Evolutionary conservation across 192 early-diverging fungal species (phyloP).

Genomic region (Linnemannia elongata): DNA sequence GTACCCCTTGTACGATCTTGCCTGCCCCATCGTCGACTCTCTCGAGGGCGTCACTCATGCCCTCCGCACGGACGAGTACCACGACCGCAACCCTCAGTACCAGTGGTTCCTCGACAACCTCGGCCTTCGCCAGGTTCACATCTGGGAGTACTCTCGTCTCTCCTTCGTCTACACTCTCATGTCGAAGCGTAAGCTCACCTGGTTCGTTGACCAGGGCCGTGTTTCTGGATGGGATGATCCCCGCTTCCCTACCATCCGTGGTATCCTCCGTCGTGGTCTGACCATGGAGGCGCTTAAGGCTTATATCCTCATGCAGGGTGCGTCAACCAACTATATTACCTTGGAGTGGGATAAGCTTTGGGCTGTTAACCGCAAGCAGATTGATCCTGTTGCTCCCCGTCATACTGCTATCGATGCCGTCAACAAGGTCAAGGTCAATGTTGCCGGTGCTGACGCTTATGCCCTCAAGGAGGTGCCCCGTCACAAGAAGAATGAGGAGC

Average conservation of each 20-base stretch:
- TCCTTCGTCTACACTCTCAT: constrained; percentile 99
- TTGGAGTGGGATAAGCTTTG: constrained; percentile 99
- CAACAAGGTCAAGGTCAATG: constrained; percentile 76
- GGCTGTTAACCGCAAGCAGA: constrained; percentile 95
- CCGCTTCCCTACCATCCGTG: constrained; percentile 91
- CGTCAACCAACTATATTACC: constrained; percentile 92
- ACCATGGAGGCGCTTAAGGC: constrained; percentile 97
- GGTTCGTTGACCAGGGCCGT: constrained; percentile 90
- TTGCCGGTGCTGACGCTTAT: constrained; percentile 70
- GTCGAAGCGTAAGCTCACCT: constrained; percentile 98
- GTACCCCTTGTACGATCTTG: constrained; percentile 99
- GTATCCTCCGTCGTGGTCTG: constrained; percentile 96
- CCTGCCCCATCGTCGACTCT: constrained; percentile 96
- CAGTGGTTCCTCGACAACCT: constrained; percentile 94
- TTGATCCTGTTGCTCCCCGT: constrained; percentile 95
- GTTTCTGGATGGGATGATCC: constrained; percentile 94
- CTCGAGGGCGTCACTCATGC: constrained; percentile 99
- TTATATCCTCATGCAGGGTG: constrained; percentile 98
- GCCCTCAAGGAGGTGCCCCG: constrained; percentile 78
- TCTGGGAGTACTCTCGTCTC: constrained; percentile 94
- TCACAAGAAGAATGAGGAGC: constrained; percentile 97
- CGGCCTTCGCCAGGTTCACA: constrained; percentile 87
- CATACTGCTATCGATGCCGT: constrained; percentile 84
- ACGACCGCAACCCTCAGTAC: constrained; percentile 97
- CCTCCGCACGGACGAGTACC: constrained; percentile 97